A percentile compares a stretch with the other conserved stretches of the same genome.
Conservation (phyloP, 352 stramenopile genomes). For the Bremia lactucae region DNA sequence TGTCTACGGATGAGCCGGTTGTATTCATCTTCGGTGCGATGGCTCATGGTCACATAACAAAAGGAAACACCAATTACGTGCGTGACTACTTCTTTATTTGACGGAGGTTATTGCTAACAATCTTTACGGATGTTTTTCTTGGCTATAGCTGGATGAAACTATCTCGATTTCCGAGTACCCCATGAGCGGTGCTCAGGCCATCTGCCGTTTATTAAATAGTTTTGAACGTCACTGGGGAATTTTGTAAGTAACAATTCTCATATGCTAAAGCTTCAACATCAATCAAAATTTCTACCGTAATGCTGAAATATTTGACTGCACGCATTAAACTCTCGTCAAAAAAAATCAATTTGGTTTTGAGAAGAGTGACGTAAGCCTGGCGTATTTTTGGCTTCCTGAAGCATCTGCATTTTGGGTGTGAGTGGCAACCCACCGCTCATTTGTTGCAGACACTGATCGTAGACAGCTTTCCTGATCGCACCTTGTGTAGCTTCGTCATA, state of each 20-base stretch:
- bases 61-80: conserved; percentile 95
- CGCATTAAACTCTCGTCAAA: background rate
- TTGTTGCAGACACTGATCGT: conserved; percentile 90
- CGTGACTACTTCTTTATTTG: conserved; percentile 6
- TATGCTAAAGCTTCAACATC: no score
- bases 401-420: conserved; percentile 86
- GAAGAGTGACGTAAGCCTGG: conserved; percentile 26
- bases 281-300: no score
- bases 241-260: conserved; percentile 69
- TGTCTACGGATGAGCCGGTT: conserved; percentile 88
- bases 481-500: conserved; percentile 95
- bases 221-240: conserved; percentile 99
- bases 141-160: conserved; percentile 88
- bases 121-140: conserved; percentile 6
- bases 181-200: conserved; percentile 93
- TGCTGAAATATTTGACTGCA: background rate
- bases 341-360: conserved; percentile 3
- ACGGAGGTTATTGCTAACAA: background rate
- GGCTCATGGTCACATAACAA: conserved; percentile 92
- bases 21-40: conserved; percentile 98
- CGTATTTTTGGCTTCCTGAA: conserved; percentile 87
- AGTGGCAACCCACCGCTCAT: conserved; percentile 78
- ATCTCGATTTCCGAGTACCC: conserved; percentile 97
- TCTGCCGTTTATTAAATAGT: conserved; percentile 92
- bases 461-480: conserved; percentile 99